Evolutionary conservation across 2,329 filamentous ascomycete species (phyloP).

Genomic region (Cephalotrichum gorgonifer): DNA sequence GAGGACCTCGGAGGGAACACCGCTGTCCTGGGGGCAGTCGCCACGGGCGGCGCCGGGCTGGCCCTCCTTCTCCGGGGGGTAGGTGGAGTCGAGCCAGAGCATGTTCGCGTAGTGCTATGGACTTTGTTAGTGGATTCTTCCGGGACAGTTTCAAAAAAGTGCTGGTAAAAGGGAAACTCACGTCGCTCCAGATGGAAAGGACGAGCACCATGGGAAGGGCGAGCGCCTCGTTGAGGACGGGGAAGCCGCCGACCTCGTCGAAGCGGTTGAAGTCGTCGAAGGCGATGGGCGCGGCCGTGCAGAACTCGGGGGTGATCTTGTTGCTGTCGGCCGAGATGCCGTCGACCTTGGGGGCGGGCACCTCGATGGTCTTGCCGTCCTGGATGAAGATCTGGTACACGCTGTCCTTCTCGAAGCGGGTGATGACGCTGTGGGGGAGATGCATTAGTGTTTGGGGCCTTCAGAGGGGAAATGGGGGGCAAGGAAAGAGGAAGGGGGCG

Average conservation of each 20-base stretch:
- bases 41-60: slow-evolving; percentile 15
- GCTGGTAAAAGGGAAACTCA: slow-evolving; percentile 10
- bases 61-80: slow-evolving; percentile 29
- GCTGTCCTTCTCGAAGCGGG: slow-evolving; percentile 40
- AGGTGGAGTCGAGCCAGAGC: slow-evolving; percentile 64
- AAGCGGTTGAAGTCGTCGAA: slow-evolving; percentile 45
- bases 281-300: slow-evolving; percentile 40
- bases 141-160: too few species aligned
- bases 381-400: slow-evolving; percentile 54
- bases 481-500: not conserved
- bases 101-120: slow-evolving; percentile 48
- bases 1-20: slow-evolving; percentile 15
- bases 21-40: slow-evolving; percentile 13
- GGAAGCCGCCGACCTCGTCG: slow-evolving; percentile 42
- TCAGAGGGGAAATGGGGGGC: not conserved
- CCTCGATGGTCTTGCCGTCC: slow-evolving; percentile 41
- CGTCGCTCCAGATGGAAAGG: slow-evolving; percentile 44
- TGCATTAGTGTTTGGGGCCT: not conserved
- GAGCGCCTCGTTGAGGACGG: slow-evolving; percentile 43
- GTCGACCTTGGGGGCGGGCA: slow-evolving; percentile 19
- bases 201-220: slow-evolving; percentile 52
- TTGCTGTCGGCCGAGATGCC: slow-evolving; percentile 47
- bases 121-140: not conserved
- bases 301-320: slow-evolving; percentile 47
- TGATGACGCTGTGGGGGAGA: slow-evolving; percentile 36